Evolutionary conservation across 768 basidiomycete species (phyloP).

Genomic region (Tephrocybe rancida): DNA sequence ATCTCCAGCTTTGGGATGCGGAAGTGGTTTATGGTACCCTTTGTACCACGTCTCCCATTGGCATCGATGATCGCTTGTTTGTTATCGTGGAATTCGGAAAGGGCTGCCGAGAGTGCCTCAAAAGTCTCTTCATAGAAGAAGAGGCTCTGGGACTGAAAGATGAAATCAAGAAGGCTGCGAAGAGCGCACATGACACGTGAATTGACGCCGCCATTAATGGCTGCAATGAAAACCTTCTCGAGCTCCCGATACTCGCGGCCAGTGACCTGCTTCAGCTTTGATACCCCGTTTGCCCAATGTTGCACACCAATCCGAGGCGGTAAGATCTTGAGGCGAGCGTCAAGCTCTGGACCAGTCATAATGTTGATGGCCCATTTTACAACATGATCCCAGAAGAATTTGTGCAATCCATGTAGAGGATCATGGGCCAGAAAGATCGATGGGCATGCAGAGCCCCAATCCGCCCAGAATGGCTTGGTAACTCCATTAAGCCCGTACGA

Average conservation of each 20-base stretch:
- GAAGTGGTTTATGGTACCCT: conserved; percentile 31
- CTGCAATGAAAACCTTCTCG: conserved; percentile 33
- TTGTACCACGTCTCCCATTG: conserved; percentile 26
- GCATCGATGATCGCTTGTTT: conserved; percentile 34
- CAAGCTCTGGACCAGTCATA: conserved; percentile 31
- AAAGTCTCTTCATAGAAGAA: conserved; percentile 22
- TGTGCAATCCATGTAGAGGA: conserved; percentile 40
- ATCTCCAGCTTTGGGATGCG: conserved; percentile 45
- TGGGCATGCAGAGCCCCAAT: conserved; percentile 36
- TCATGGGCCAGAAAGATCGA: conserved; percentile 35
- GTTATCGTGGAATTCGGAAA: conserved; percentile 34
- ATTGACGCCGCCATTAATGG: conserved; percentile 34
- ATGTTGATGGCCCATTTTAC: conserved; percentile 37
- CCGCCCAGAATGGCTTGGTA: conserved; percentile 37
- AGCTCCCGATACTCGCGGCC: conserved; percentile 40
- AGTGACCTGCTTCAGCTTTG: conserved; percentile 41
- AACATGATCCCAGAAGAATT: conserved; percentile 39
- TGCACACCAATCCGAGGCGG: conserved; percentile 34
- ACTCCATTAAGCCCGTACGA: conserved; percentile 28
- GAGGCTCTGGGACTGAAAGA: conserved; percentile 33
- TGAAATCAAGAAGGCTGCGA: too few relatives aligned
- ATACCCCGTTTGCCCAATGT: conserved; percentile 42
- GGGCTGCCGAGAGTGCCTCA: conserved; percentile 18
- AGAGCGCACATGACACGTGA: too few relatives aligned
- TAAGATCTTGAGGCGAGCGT: conserved; percentile 37